Conservation (phyloP, 1,284 basidiomycete genomes). For the Puccinia triticina region DNA sequence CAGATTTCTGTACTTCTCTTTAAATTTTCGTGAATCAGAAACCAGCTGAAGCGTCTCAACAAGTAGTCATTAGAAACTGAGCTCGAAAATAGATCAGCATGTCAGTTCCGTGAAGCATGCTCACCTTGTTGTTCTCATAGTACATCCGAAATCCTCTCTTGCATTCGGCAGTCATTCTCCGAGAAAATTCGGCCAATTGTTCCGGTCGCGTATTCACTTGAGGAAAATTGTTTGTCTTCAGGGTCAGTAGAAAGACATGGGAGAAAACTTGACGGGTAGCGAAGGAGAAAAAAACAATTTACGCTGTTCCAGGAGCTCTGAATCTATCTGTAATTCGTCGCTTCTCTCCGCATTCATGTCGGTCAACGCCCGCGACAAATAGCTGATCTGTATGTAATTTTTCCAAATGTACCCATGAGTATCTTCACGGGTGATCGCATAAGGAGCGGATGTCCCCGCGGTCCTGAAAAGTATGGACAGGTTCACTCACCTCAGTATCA, state of each 20-base stretch:
- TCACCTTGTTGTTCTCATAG: slow-evolving; percentile 16
- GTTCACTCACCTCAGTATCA: neutral
- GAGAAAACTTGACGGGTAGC: neutral
- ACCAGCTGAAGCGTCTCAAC: neutral
- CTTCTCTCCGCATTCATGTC: neutral
- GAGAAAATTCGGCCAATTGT: slow-evolving; percentile 22
- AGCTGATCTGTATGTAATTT: neutral
- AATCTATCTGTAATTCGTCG: slow-evolving; percentile 5
- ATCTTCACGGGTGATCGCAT: neutral
- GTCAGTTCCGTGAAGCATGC: neutral
- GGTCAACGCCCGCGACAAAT: neutral
- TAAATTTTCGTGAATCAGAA: slow-evolving; percentile 6
- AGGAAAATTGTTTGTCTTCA: neutral
- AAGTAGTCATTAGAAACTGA: neutral
- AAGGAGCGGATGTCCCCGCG: too few relatives aligned
- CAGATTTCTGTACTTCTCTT: slow-evolving; percentile 16
- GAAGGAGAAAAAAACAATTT: neutral
- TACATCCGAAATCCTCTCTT: slow-evolving; percentile 24
- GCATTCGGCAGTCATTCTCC: slow-evolving; percentile 4
- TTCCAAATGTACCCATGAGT: neutral
- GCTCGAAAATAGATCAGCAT: neutral
- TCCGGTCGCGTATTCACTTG: slow-evolving; percentile 1
- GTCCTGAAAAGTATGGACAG: neutral
- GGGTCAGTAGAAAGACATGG: neutral
- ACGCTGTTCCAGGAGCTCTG: slow-evolving; percentile 15